Percentiles rank a stretch among this genome's conserved stretches.
phyloP scores from a whole-genome alignment of 2,329 filamentous ascomycete genomes.

The Pseudocercospora ulei region DNA sequence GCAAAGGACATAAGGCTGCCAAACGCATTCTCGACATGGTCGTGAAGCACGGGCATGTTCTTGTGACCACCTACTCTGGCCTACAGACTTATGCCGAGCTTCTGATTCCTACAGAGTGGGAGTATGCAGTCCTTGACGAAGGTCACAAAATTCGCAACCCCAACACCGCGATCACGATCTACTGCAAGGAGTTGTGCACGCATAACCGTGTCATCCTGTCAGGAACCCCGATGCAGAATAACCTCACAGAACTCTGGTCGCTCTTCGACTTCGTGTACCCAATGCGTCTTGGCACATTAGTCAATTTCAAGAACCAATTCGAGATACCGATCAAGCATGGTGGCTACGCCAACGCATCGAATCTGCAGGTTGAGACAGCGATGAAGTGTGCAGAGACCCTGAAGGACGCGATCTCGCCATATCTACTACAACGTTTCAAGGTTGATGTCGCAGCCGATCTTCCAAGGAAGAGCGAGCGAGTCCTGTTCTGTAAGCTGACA shows the following conservation, averaged over 20 bases:
- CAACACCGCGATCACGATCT: slow-evolving; percentile 86
- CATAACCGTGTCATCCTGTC: slow-evolving; percentile 86
- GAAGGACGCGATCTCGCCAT: slow-evolving; percentile 88
- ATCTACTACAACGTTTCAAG: slow-evolving; percentile 84
- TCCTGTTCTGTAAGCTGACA: slow-evolving; percentile 89
- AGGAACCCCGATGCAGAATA: slow-evolving; percentile 96
- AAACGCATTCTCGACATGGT: slow-evolving; percentile 74
- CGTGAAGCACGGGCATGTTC: slow-evolving; percentile 72
- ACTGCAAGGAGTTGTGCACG: slow-evolving; percentile 87
- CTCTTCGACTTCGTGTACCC: slow-evolving; percentile 96
- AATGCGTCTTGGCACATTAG: slow-evolving; percentile 83
- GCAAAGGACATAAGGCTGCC: slow-evolving; percentile 58
- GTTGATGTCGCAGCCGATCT: slow-evolving; percentile 86
- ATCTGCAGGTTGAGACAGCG: slow-evolving; percentile 86
- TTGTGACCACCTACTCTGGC: slow-evolving; percentile 92
- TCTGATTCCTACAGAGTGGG: slow-evolving; percentile 76
- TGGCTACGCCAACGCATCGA: slow-evolving; percentile 89
- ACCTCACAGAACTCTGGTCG: slow-evolving; percentile 88
- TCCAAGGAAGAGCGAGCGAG: slow-evolving; percentile 90
- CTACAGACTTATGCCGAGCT: slow-evolving; percentile 84
- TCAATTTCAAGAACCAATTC: slow-evolving; percentile 83
- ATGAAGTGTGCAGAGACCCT: slow-evolving; percentile 88
- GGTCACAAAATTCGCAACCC: slow-evolving; percentile 98
- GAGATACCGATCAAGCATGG: slow-evolving; percentile 89
- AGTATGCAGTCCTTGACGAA: slow-evolving; percentile 87